A percentile compares a stretch with the other conserved stretches of the same genome.
phyloP scores from a whole-genome alignment of 495 filamentous ascomycete species.

The Xylaria telfairii region DNA sequence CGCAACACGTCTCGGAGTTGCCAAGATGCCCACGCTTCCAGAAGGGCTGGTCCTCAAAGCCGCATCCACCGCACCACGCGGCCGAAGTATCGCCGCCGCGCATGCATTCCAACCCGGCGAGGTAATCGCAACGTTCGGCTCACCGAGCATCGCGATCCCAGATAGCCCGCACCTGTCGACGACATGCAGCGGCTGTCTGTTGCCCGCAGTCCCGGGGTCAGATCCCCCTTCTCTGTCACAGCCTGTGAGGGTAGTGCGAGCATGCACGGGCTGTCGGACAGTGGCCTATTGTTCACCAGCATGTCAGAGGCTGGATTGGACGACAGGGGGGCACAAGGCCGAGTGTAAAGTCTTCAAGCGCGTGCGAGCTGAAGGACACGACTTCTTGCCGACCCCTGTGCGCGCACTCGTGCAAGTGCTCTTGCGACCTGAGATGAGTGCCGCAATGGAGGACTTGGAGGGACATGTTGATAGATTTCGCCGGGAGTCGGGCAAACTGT shows the following conservation, averaged over 20 bases:
- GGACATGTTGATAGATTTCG: constrained; percentile 45
- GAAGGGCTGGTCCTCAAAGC: constrained; percentile 27
- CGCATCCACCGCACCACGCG: constrained; percentile 26
- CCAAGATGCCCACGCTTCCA: constrained; percentile 27
- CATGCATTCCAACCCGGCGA: constrained; percentile 44
- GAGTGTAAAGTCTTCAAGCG: constrained; percentile 57
- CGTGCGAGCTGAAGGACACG: constrained; percentile 30
- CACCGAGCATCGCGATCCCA: constrained; percentile 51
- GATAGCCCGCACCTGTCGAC: constrained; percentile 41
- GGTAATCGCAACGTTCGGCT: constrained; percentile 47
- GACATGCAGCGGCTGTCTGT: constrained; percentile 53
- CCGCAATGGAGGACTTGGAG: constrained; percentile 37
- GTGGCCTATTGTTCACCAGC: constrained; percentile 57
- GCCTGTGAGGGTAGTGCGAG: constrained; percentile 36
- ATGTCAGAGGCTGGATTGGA: constrained; percentile 66
- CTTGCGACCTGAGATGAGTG: constrained; percentile 41
- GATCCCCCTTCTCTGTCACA: constrained; percentile 18
- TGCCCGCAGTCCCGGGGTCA: background rate
- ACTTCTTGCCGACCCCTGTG: constrained; percentile 53
- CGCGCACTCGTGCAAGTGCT: constrained; percentile 53
- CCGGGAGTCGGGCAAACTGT: constrained; percentile 26
- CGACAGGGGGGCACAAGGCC: constrained; percentile 49
- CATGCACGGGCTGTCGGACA: constrained; percentile 58
- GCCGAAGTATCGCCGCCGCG: constrained; percentile 46
- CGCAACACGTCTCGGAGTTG: background rate